Evolutionary conservation across 2,329 filamentous ascomycete species (phyloP), one percentile per base, ranked within the genome.

Genomic region (Macrophomina pseudophaseolina): DNA sequence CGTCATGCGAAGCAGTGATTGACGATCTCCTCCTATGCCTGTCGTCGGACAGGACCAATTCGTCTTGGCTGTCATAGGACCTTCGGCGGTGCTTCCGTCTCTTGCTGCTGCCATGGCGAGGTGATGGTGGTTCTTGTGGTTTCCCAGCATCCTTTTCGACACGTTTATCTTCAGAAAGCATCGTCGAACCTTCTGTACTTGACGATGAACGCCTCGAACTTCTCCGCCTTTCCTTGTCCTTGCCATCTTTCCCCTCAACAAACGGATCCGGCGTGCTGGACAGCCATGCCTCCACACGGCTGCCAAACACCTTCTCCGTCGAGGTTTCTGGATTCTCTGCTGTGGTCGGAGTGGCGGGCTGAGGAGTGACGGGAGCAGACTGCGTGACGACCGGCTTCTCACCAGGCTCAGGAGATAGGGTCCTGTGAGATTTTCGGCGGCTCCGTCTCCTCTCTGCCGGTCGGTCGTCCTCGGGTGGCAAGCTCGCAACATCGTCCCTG

Each of bases 281-380:
- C 5, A 90, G 81, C 88, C 88, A 90, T 58, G 86, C 85, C 74
- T 89, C 85, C 32, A 90, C 84, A 56, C 86, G 86, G 63, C 72
- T 83, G 23, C 78, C 80, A 66, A 82, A 81, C 14, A 83, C 79
- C 40, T 60, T 60, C 53, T 82, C 82, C 23, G 80, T 74, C 4
- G 80, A 76, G 28, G 80, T 80, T 58, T 76, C 74, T 0, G 80
- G 38, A 5, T 18, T 49, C 7, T 33, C 23, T 1, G 16, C 76
- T 12, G 74, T 71, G 4, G 40, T 60, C 5, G 56, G 56, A 30
- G 56, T 60, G 35, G 38, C 16, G 9, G 56, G 40, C 18, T 46
- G 56, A 42, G 56, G 56, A 7, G 56, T 60, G n/a, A 60, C 56
- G 6, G 68, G 65, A 14, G 67, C 66, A 32, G 74, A 67, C 32